Percentiles rank a stretch among this genome's conserved stretches.
These are phyloP conservation scores for Saccharomycopsis sp. DNA, from an alignment of 805 yeast genomes.

Conservation along the genomic window DNA sequence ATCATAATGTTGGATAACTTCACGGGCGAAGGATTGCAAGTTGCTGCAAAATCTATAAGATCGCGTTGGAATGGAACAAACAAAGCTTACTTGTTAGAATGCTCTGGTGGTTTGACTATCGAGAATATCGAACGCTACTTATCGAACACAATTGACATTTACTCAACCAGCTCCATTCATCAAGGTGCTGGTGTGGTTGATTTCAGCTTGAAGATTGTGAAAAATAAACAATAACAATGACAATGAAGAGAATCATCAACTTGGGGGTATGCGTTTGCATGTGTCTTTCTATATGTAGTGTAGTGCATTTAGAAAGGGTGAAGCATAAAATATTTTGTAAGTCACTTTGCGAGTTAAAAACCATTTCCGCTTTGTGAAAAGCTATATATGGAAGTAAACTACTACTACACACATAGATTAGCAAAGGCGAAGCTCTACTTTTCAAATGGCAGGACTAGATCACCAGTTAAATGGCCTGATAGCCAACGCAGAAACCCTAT, in stretches of 20 bases:
- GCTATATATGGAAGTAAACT: no score
- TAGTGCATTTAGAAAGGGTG: no score
- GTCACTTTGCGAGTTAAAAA: background rate
- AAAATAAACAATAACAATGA: no score
- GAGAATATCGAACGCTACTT: slow-evolving; percentile 56
- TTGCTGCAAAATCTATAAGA: slow-evolving; percentile 58
- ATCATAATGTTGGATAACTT: slow-evolving; percentile 93
- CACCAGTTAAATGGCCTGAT: no score
- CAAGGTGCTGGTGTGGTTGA: slow-evolving; percentile 85
- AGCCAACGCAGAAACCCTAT: no score
- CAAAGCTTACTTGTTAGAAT: slow-evolving; percentile 62
- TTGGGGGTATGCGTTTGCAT: no score
- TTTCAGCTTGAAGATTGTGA: slow-evolving; percentile 68
- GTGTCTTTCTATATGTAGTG: no score
- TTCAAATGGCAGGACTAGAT: no score
- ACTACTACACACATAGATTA: no score
- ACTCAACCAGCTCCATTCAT: slow-evolving; percentile 84
- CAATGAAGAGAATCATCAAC: no score
- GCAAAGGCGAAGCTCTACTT: no score
- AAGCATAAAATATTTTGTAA: background rate
- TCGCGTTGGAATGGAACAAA: slow-evolving; percentile 36
- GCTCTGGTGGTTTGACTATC: slow-evolving; percentile 82
- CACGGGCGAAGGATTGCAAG: slow-evolving; percentile 50
- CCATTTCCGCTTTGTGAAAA: background rate
- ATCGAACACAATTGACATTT: slow-evolving; percentile 76